phyloP scores from a whole-genome alignment of 106 monocot species.

The Acorus gramineus region DNA sequence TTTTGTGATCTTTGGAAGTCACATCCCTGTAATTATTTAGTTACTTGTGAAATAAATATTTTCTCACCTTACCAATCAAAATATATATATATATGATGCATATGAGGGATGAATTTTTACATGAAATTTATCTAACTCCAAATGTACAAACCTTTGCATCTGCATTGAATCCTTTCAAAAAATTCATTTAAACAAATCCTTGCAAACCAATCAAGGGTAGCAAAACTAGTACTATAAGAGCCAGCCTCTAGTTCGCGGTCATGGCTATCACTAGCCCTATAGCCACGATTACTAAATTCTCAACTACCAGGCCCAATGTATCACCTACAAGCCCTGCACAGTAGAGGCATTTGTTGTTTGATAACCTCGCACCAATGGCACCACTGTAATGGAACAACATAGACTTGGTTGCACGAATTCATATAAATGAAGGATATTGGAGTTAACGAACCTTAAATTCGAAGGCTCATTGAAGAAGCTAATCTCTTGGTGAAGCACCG shows the following conservation, averaged over 20 bases:
- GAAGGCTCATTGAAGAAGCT: constrained; percentile 63
- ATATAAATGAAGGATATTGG: too few species aligned
- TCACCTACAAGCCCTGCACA: constrained; percentile 23
- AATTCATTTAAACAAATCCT: constrained; percentile 11
- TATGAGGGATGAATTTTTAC: too few species aligned
- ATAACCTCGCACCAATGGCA: constrained; percentile 10
- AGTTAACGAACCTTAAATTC: too few species aligned
- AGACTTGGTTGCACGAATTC: not conserved
- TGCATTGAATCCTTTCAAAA: constrained; percentile 11
- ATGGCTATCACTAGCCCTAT: constrained; percentile 6
- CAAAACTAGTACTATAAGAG: constrained; percentile 4
- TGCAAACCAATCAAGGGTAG: constrained; percentile 8
- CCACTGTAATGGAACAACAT: constrained; percentile 8
- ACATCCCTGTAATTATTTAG: too few species aligned
- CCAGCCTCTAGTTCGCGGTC: constrained; percentile 4
- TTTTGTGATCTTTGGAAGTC: too few species aligned
- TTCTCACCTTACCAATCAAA: too few species aligned
- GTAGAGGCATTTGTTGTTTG: constrained; percentile 12
- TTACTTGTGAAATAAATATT: too few species aligned
- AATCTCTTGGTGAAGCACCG: constrained; percentile 55
- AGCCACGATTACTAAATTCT: constrained; percentile 9
- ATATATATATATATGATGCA: too few species aligned
- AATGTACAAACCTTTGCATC: constrained; percentile 19
- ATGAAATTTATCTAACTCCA: too few species aligned
- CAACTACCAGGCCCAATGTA: constrained; percentile 4